Base-by-base conservation (phyloP, 768 basidiomycete species). In the Russula earlei region DNA sequence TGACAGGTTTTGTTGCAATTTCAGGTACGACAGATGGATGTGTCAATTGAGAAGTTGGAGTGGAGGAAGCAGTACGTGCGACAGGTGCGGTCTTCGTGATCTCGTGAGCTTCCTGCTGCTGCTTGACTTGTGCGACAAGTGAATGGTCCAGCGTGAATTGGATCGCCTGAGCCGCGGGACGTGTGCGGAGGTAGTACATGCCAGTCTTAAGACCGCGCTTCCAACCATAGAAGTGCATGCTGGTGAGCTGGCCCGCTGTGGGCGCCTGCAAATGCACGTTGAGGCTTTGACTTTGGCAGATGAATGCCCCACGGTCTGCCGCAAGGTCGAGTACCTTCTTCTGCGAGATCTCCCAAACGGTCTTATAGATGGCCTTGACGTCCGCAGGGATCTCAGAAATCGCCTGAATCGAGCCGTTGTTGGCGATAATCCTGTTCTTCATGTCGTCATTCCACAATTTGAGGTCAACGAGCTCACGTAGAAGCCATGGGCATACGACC, bases 201-300 rank as follows among this genome's bases (percentile, higher is more conserved):
- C 95, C 96, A 1, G 96, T 99, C 81, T 99, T 99, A 67, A 99
- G 74, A 33, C 96, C 96, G 74, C 91, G 91, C 80, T 95, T 95
- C 96, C 96, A 98, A n/a, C 93, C 96, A 68, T 97, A 97, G 77
- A 94, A 95, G 71, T 94, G 92, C 91, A 93, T 93, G 59, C 85
- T 88, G 37, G 92, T 94, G 60, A 99, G 76, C 70, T 99, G 95
- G 9, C 91, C 91, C 55, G 85, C 75, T 3, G 91, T 91, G 29
- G 95, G 95, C 37, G 85, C 75, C 67, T 89, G 84, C 46, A 99
- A 72, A 69, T 97, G 95, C 55, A 99, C 81, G 70, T 98, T 98
- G 68, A 99, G 74, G 59, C 85, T 87, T 73, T 98, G 95, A 62
- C 83, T 85, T 71, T 99, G 95, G 73, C 92, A 95, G 71, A 98